Conservation (phyloP, 257 asterid species). For the Solanum neorickii region DNA sequence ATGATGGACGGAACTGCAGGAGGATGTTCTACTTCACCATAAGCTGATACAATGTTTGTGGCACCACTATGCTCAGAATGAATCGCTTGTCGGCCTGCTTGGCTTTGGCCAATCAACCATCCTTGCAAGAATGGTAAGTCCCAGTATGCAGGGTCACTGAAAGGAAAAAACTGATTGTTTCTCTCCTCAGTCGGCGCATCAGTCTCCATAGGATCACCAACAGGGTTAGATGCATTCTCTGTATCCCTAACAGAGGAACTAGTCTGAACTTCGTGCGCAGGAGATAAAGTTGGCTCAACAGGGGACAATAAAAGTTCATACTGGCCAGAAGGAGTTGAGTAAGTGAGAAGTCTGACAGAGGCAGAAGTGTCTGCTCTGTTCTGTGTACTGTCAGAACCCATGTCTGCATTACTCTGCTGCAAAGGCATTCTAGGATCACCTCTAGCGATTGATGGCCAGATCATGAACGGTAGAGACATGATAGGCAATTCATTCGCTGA, state of each 20-base stretch:
- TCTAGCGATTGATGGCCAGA: constrained; percentile 65
- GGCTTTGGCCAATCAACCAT: constrained; percentile 95
- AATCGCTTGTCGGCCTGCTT: constrained; percentile 58
- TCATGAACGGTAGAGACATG: constrained; percentile 63
- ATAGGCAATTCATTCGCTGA: constrained; percentile 60
- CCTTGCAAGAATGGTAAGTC: constrained; percentile 94
- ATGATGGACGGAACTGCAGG: constrained; percentile 28
- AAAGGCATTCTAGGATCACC: constrained; percentile 36
- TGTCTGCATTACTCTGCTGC: constrained; percentile 34
- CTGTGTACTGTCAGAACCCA: constrained; percentile 27
- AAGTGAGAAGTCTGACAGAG: constrained; percentile 71
- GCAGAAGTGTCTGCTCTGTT: constrained; percentile 58
- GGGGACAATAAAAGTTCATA: constrained; percentile 84
- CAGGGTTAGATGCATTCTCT: constrained; percentile 36
- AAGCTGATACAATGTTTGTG: constrained; percentile 27
- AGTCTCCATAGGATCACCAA: constrained; percentile 59
- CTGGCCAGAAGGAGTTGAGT: constrained; percentile 93
- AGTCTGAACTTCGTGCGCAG: constrained; percentile 45
- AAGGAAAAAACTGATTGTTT: constrained; percentile 60
- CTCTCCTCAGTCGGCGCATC: constrained; percentile 53
- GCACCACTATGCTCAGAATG: constrained; percentile 45
- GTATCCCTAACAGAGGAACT: constrained; percentile 33
- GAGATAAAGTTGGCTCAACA: constrained; percentile 38
- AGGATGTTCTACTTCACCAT: constrained; percentile 33
- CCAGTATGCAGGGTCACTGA: constrained; percentile 85